A percentile compares a stretch with the other conserved stretches of the same genome.
These are phyloP conservation scores for Alternaria tenuissima DNA, from an alignment of 2,329 filamentous ascomycete genomes.

Conservation along the genomic window DNA sequence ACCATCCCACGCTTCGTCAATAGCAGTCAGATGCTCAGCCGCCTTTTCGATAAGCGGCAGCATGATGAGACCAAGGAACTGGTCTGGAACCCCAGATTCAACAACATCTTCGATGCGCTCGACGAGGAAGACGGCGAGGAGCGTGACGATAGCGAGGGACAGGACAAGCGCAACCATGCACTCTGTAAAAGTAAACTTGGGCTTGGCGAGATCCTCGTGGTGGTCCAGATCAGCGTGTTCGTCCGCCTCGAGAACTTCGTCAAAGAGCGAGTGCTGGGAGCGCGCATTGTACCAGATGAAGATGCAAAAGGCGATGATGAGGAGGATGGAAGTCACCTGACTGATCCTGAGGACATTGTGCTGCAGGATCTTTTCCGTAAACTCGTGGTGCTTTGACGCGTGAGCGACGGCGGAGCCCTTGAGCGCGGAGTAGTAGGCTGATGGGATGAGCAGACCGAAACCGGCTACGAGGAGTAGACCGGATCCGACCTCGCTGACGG, in stretches of 20 bases:
- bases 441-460: conserved; percentile 55
- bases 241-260: conserved; percentile 75
- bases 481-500: conserved; percentile 80
- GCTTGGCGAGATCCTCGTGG: conserved; percentile 66
- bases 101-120: conserved; percentile 73
- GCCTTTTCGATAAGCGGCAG: conserved; percentile 86
- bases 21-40: conserved; percentile 82
- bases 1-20: conserved; percentile 85
- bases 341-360: conserved; percentile 48
- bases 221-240: conserved; percentile 72
- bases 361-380: conserved; percentile 45
- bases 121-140: conserved; percentile 78
- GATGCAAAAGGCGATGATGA: conserved; percentile 48
- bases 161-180: conserved; percentile 71
- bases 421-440: conserved; percentile 55
- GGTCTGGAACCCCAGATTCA: conserved; percentile 56
- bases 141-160: conserved; percentile 72
- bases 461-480: conserved; percentile 80
- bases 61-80: conserved; percentile 75
- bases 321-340: conserved; percentile 46
- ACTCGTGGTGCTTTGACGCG: conserved; percentile 37
- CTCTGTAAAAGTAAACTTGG: conserved; percentile 79
- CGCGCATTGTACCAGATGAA: conserved; percentile 76
- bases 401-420: conserved; percentile 44
- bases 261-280: conserved; percentile 80